These are phyloP conservation scores for Dentiscutata heterogama DNA, from an alignment of 371 early-diverging fungal genomes.

Conservation along the genomic window DNA sequence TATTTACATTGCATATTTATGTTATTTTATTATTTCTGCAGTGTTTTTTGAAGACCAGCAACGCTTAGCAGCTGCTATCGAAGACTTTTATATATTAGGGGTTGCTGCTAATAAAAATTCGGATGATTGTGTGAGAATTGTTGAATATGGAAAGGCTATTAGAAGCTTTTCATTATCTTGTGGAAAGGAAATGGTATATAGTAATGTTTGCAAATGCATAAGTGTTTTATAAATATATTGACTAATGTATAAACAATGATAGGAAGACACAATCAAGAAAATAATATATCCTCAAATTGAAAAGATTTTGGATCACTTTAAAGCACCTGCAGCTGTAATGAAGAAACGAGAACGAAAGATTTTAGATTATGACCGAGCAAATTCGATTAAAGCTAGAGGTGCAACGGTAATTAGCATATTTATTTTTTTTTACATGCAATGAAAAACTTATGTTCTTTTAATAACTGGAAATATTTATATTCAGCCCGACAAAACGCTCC, in stretches of 20 bases:
- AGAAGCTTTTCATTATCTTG: constrained; percentile 18
- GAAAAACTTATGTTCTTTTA: background rate
- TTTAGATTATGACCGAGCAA: constrained; percentile 79
- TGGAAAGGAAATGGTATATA: constrained; percentile 39
- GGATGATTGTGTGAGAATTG: constrained; percentile 40
- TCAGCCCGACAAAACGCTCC: constrained; percentile 69
- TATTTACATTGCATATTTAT: background rate
- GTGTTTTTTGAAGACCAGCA: constrained; percentile 69
- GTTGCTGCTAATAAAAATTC: constrained; percentile 46
- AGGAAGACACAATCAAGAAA: constrained; percentile 49
- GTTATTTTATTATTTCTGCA: constrained; percentile 22
- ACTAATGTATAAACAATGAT: background rate
- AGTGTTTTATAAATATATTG: background rate
- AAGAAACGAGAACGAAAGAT: constrained; percentile 80
- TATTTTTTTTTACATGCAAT: background rate
- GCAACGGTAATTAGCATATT: constrained; percentile 59
- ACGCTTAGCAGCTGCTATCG: constrained; percentile 64
- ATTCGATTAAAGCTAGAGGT: constrained; percentile 66
- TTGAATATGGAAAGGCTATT: constrained; percentile 33
- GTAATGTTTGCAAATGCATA: background rate
- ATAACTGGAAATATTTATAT: background rate
- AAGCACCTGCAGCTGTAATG: constrained; percentile 78
- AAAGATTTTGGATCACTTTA: constrained; percentile 66
- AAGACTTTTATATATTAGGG: constrained; percentile 65
- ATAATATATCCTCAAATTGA: constrained; percentile 69